These are phyloP conservation scores for Trichoderma arundinaceum DNA, from an alignment of 2,329 filamentous ascomycete species.

Conservation along the genomic window DNA sequence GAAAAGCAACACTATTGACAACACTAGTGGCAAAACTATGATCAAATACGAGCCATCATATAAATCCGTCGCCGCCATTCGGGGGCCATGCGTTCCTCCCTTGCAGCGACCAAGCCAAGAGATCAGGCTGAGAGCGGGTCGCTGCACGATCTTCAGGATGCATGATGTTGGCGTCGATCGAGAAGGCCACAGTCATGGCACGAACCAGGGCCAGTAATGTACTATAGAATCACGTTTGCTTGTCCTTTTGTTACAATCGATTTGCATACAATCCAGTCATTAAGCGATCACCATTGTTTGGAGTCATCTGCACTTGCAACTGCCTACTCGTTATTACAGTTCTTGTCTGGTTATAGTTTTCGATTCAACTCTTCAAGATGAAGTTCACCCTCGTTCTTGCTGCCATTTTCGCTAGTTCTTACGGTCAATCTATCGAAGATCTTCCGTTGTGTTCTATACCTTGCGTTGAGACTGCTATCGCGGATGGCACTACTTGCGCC, in stretches of 20 bases:
- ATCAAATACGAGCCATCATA: no score
- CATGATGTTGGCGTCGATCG: neutral
- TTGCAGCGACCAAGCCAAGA: no score
- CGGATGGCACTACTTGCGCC: conserved; percentile 28
- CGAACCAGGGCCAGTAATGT: neutral
- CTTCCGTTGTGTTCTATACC: conserved; percentile 47
- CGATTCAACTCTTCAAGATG: conserved; percentile 41
- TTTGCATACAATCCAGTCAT: no score
- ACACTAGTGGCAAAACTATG: no score
- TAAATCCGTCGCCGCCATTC: no score
- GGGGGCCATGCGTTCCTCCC: no score
- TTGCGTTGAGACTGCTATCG: conserved; percentile 44
- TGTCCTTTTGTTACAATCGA: no score
- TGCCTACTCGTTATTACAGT: no score
- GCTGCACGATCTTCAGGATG: no score
- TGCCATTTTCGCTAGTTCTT: conserved; percentile 43
- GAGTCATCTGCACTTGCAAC: no score
- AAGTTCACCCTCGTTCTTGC: conserved; percentile 46
- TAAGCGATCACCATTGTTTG: neutral
- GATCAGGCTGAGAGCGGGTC: no score
- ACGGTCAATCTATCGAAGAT: conserved; percentile 43
- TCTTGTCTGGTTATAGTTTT: neutral
- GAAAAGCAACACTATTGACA: no score
- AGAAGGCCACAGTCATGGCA: neutral
- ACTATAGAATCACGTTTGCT: neutral